phyloP scores from a whole-genome alignment of 345 rosid species.

The Isatis tinctoria region DNA sequence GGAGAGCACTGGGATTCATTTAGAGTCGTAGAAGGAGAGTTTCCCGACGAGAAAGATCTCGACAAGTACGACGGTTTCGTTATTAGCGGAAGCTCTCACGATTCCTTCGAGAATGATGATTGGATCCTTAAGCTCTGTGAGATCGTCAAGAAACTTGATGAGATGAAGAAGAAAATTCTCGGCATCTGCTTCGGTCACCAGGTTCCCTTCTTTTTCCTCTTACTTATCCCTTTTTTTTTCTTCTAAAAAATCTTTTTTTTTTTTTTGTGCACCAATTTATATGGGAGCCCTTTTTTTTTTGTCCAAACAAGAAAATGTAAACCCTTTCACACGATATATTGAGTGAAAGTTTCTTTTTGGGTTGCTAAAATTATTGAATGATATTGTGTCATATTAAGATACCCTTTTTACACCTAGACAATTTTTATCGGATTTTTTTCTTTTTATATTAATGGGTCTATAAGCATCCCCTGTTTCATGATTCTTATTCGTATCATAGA shows the following conservation, averaged over 20 bases:
- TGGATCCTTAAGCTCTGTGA: constrained; percentile 80
- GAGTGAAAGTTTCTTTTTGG: too few relatives aligned
- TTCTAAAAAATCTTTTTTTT: neutral
- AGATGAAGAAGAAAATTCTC: constrained; percentile 75
- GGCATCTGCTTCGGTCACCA: constrained; percentile 98
- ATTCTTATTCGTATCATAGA: neutral
- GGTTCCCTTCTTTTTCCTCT: constrained; percentile 35
- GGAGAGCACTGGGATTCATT: constrained; percentile 80
- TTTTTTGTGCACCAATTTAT: neutral
- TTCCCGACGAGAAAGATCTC: constrained; percentile 63
- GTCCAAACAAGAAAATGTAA: too few relatives aligned
- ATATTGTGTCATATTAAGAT: too few relatives aligned
- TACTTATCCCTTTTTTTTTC: neutral
- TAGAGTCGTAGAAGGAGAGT: constrained; percentile 74
- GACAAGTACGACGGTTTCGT: constrained; percentile 71
- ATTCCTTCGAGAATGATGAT: constrained; percentile 63
- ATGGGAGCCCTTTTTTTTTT: too few relatives aligned
- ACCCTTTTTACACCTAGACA: too few relatives aligned
- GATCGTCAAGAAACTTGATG: constrained; percentile 55
- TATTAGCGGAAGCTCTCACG: constrained; percentile 76
- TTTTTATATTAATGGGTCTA: too few relatives aligned
- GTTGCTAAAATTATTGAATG: too few relatives aligned
- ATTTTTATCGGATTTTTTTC: too few relatives aligned
- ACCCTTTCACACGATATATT: too few relatives aligned
- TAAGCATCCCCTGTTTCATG: neutral